A percentile compares a stretch with the other conserved stretches of the same genome.
phyloP scores from a whole-genome alignment of 2,329 filamentous ascomycete genomes.

The Ophiostoma sp. region DNA sequence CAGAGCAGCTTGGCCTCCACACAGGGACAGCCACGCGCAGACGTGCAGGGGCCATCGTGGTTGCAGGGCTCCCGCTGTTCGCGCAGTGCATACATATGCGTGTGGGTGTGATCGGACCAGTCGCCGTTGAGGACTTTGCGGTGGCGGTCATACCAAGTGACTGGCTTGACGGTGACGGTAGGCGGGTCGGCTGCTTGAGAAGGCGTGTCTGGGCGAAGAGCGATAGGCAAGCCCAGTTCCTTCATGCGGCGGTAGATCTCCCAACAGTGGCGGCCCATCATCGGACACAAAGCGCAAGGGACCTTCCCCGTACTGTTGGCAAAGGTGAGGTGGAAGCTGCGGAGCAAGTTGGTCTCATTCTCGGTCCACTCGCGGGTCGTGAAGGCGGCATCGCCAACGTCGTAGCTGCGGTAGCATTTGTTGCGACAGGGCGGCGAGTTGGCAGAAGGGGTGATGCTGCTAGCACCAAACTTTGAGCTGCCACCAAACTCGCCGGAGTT shows the following conservation, averaged over 20 bases:
- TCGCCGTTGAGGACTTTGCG: constrained; percentile 56
- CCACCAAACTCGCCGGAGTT: background rate
- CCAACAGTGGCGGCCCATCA: constrained; percentile 54
- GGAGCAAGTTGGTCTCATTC: constrained; percentile 51
- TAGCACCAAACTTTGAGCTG: background rate
- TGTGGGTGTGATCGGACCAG: constrained; percentile 57
- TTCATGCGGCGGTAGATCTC: constrained; percentile 50
- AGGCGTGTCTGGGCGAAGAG: constrained; percentile 33
- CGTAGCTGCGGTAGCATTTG: constrained; percentile 46
- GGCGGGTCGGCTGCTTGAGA: constrained; percentile 34
- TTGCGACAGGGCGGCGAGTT: constrained; percentile 40
- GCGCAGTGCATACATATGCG: constrained; percentile 57
- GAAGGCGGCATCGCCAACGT: constrained; percentile 37
- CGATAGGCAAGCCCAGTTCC: constrained; percentile 42
- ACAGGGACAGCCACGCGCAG: constrained; percentile 60
- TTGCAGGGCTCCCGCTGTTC: constrained; percentile 65
- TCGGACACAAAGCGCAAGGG: constrained; percentile 52
- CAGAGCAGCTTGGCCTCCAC: constrained; percentile 63
- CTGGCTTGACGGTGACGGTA: constrained; percentile 43
- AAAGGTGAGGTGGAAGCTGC: constrained; percentile 48
- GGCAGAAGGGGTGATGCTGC: background rate
- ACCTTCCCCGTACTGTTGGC: constrained; percentile 46
- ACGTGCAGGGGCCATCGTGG: constrained; percentile 67
- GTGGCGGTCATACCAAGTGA: constrained; percentile 58
- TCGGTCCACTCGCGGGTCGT: constrained; percentile 48